Evolutionary conservation across 208 protist species (phyloP).

Genomic region (Leishmania aethiopica): DNA sequence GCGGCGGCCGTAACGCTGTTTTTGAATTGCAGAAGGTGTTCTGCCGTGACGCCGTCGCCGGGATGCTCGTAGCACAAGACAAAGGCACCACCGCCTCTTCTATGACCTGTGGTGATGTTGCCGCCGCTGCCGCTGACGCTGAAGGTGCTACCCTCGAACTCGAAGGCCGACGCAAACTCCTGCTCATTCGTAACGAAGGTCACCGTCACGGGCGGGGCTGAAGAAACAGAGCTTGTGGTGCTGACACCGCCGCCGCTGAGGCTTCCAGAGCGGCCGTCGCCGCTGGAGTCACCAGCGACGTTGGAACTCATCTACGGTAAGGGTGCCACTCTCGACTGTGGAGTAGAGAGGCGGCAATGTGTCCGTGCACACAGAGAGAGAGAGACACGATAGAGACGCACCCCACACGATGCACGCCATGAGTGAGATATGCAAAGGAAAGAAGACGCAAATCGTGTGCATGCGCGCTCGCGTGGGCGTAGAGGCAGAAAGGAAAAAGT

Average conservation of each 20-base stretch:
- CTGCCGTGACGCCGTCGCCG: conserved; percentile 44
- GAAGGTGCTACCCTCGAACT: background rate
- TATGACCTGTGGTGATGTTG: background rate
- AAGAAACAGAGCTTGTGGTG: background rate
- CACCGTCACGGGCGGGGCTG: conserved; percentile 15
- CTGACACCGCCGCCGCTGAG: background rate
- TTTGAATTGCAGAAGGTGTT: conserved; percentile 40
- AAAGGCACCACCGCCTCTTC: conserved; percentile 32
- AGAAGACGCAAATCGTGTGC: background rate
- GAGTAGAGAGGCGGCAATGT: background rate
- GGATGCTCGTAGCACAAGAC: conserved; percentile 77
- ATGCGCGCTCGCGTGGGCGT: background rate
- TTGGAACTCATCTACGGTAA: background rate
- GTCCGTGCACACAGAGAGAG: background rate
- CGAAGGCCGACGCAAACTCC: conserved; percentile 61
- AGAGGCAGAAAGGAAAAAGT: background rate
- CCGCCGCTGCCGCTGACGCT: background rate
- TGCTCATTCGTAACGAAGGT: conserved; percentile 49
- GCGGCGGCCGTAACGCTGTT: conserved; percentile 29
- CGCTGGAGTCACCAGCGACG: background rate
- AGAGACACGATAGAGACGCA: background rate
- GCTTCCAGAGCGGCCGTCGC: background rate
- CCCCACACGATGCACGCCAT: background rate
- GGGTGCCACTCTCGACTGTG: background rate
- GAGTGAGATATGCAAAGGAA: background rate